These are phyloP conservation scores for Oropetium thomaeum DNA, from an alignment of 176 grass and related monocot genomes.

Conservation along the genomic window DNA sequence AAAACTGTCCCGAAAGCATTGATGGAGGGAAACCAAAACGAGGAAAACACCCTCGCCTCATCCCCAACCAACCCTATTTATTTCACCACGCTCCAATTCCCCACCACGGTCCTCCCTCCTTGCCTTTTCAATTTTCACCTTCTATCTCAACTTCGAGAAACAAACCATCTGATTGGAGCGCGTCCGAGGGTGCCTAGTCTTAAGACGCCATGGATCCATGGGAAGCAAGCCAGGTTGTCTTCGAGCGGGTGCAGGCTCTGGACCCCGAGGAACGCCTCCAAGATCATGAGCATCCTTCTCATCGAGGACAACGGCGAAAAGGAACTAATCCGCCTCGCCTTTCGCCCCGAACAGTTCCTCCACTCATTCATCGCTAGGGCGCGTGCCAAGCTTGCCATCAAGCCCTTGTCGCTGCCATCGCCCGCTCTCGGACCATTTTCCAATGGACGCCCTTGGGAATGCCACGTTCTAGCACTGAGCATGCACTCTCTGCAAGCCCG, in stretches of 20 bases:
- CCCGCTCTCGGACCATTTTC: neutral
- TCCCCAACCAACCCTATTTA: constrained; percentile 11
- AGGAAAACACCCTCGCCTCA: neutral
- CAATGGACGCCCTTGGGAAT: too few relatives aligned
- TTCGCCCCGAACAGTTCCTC: constrained; percentile 64
- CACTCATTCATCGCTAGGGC: constrained; percentile 53
- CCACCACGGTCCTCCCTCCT: neutral
- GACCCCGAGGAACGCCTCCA: constrained; percentile 66
- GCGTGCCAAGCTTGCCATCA: constrained; percentile 43
- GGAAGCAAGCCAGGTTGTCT: constrained; percentile 70
- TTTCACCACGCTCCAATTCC: neutral
- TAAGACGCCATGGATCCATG: constrained; percentile 62
- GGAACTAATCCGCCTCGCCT: constrained; percentile 83
- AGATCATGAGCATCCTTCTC: constrained; percentile 75
- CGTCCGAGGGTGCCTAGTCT: too few relatives aligned
- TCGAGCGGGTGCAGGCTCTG: constrained; percentile 60
- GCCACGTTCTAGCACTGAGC: too few relatives aligned
- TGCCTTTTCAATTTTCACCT: neutral
- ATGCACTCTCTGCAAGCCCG: too few relatives aligned
- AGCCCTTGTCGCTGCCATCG: neutral
- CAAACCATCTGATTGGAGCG: too few relatives aligned
- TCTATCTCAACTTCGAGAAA: neutral
- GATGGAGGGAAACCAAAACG: constrained; percentile 16
- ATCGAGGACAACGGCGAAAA: constrained; percentile 62
- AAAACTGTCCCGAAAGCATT: neutral